phyloP scores from a whole-genome alignment of 208 protist genomes.

The Zelonia costaricensis region DNA sequence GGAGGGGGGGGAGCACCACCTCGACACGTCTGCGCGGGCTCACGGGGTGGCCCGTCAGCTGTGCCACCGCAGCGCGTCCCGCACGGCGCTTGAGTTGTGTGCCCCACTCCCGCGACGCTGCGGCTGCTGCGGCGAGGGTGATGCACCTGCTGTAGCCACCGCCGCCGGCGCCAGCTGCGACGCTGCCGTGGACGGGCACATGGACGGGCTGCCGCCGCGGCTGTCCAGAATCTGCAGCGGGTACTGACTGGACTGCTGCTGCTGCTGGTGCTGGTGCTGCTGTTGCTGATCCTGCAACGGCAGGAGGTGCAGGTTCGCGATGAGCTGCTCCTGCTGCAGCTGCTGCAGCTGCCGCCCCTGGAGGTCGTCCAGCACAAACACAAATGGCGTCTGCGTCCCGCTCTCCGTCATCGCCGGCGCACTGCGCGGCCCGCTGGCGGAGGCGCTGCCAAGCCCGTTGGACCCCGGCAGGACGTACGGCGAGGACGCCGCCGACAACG shows the following conservation, averaged over 20 bases:
- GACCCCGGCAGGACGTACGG: background rate
- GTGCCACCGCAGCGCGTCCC: slow-evolving; percentile 15
- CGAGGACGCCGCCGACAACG: background rate
- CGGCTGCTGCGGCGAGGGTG: too few relatives aligned
- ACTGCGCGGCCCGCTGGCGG: too few relatives aligned
- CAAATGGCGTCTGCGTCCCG: slow-evolving; percentile 23
- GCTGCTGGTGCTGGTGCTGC: slow-evolving; percentile 11
- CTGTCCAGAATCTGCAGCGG: slow-evolving; percentile 11
- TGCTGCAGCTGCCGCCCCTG: slow-evolving; percentile 16
- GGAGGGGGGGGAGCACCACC: background rate
- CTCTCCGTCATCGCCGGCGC: background rate
- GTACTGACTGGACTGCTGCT: background rate
- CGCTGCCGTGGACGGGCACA: slow-evolving; percentile 3
- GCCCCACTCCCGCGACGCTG: slow-evolving; percentile 2
- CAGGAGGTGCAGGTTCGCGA: background rate
- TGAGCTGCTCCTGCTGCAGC: slow-evolving; percentile 11
- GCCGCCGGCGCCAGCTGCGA: slow-evolving; percentile 3
- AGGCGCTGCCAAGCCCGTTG: background rate
- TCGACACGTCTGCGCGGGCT: background rate
- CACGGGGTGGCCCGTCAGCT: background rate
- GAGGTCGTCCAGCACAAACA: slow-evolving; percentile 23
- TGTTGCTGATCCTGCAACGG: slow-evolving; percentile 12
- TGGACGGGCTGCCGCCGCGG: background rate
- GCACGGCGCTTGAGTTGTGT: slow-evolving; percentile 17
- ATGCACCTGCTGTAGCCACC: too few relatives aligned